Evolutionary conservation across 768 basidiomycete species (phyloP).

Genomic region (Podaxis sp.): DNA sequence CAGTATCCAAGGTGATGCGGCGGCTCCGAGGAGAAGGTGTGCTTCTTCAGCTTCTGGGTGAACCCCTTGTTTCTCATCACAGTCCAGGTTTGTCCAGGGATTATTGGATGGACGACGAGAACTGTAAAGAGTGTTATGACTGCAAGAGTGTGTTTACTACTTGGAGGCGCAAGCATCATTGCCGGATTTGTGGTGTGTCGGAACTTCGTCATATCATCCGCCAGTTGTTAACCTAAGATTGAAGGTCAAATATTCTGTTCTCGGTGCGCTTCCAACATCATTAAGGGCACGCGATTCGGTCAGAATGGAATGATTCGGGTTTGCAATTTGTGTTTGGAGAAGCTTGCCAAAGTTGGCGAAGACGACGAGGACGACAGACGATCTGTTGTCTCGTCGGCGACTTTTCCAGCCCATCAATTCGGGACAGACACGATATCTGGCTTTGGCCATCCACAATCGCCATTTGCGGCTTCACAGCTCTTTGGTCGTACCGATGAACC

Average conservation of each 20-base stretch:
- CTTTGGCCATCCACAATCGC: conserved; percentile 61
- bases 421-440: conserved; percentile 38
- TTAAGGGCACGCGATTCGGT: conserved; percentile 90
- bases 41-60: conserved; percentile 3
- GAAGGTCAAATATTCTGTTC: conserved; percentile 96
- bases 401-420: conserved; percentile 77
- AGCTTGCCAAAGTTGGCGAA: conserved; percentile 81
- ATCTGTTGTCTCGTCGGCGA: conserved; percentile 70
- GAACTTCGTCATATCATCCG: neutral
- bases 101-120: conserved; percentile 99
- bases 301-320: conserved; percentile 94
- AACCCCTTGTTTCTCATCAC: conserved; percentile 5
- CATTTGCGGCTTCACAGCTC: conserved; percentile 82
- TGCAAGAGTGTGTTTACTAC: conserved; percentile 93
- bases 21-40: conserved; percentile 86
- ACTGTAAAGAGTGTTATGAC: conserved; percentile 93
- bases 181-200: conserved; percentile 85
- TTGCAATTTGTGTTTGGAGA: conserved; percentile 93
- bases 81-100: conserved; percentile 76
- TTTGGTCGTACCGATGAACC: conserved; percentile 77
- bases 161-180: conserved; percentile 96
- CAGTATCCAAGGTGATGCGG: conserved; percentile 89
- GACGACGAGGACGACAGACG: conserved; percentile 89
- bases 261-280: conserved; percentile 93
- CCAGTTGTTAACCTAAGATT: neutral